Percentiles rank a stretch among this genome's conserved stretches.
These are phyloP conservation scores for Nemania sp. DNA, from an alignment of 2,329 filamentous ascomycete species.

Conservation along the genomic window DNA sequence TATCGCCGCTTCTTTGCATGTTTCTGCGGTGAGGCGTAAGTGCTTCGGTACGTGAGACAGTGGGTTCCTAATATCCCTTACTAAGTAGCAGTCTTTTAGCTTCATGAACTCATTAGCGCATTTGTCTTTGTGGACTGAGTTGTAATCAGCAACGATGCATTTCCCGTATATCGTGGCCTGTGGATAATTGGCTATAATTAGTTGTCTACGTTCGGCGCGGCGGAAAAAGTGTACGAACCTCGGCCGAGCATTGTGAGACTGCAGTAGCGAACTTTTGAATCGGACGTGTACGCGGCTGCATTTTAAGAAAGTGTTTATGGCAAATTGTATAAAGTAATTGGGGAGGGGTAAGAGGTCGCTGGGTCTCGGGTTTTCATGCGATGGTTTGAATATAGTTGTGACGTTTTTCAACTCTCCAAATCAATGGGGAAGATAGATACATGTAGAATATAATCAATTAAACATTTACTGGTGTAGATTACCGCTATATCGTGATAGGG, in stretches of 20 bases:
- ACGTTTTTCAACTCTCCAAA: neutral
- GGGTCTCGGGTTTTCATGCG: too few relatives aligned
- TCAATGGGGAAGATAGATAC: conserved; percentile 16
- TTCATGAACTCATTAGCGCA: conserved; percentile 86
- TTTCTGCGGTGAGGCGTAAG: conserved; percentile 54
- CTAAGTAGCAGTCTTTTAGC: conserved; percentile 88
- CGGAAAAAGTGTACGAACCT: conserved; percentile 57
- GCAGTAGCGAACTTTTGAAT: conserved; percentile 67
- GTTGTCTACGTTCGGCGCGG: conserved; percentile 10
- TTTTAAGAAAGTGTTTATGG: conserved; percentile 13
- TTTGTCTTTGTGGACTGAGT: conserved; percentile 89
- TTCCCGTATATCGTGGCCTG: conserved; percentile 89
- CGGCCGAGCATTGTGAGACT: conserved; percentile 66
- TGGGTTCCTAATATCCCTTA: conserved; percentile 57
- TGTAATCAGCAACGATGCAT: conserved; percentile 91
- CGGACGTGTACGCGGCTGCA: conserved; percentile 57
- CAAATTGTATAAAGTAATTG: neutral
- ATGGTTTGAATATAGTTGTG: too few relatives aligned
- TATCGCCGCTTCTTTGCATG: conserved; percentile 62
- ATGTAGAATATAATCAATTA: conserved; percentile 30
- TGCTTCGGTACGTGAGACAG: neutral
- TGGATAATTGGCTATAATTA: conserved; percentile 13
- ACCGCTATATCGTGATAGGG: neutral
- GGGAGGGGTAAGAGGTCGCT: neutral
- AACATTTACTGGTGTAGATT: conserved; percentile 17